Base-by-base conservation (phyloP, 1,139 yeast genomes). In the Candida sanyaensis region DNA sequence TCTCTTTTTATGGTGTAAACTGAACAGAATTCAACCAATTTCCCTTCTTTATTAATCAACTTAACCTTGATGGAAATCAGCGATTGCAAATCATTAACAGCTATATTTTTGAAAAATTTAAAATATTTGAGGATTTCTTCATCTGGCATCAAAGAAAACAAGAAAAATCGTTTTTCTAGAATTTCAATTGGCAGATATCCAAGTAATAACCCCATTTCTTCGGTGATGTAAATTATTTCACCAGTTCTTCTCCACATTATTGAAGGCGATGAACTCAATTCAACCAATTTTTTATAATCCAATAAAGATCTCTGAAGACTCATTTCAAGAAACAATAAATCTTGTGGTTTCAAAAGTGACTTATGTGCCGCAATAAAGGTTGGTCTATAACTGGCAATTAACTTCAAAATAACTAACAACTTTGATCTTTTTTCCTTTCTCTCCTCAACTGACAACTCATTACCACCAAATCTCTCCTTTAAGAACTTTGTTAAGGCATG, bases 191-290 rank as follows among this genome's bases (percentile, higher is more conserved):
- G 60, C 39, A 74, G 71, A 58, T 77, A 74, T 1, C 88, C 86
- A n/a, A 88, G 75, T 51, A 86, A 66, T 12, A 83, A 78, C 13
- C 84, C 75, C 57, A 86, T 75, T 56, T 86, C 91, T 52, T 84
- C 83, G 6, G 88, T 83, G 26, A 85, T 78, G 12, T 85, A 85
- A 9, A 85, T 88, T 37, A 86, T 81, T 60, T 86, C 92, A 6
- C 92, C 91, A 0, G 92, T 84, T 41, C 92, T 69, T 57, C 92
- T 73, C 92, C 92, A 86, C 54, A 86, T 84, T 9, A 86, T 81
- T 4, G 90, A 83, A 1, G 92, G 92, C 1, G 86, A 79, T 37
- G 83, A 78, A 47, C 80, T 78, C 54, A 79, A 62, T 26, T 85
- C 80, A 32, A 83, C 79, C 24, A 82, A 69, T 41, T 77, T 63